Percentiles rank a stretch among this genome's conserved stretches.
These are phyloP conservation scores for Corymbia calophylla DNA, from an alignment of 441 rosid genomes.

Conservation along the genomic window DNA sequence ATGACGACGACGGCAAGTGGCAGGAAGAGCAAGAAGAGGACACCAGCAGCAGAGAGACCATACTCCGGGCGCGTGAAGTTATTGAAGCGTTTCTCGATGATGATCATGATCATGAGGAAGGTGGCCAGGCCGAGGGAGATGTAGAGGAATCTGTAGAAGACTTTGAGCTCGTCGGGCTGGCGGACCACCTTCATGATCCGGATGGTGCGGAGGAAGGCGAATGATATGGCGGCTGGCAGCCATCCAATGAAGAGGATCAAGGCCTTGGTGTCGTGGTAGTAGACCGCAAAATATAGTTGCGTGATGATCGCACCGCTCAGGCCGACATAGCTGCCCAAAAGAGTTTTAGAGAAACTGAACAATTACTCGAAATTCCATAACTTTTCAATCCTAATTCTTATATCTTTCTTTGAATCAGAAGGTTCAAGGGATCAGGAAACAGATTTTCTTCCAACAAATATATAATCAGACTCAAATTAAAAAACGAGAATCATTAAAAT, in stretches of 20 bases:
- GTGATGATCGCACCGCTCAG: conserved; percentile 13
- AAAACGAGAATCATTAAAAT: background rate
- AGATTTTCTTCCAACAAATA: background rate
- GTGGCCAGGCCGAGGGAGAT: conserved; percentile 5
- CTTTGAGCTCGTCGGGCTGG: conserved; percentile 6
- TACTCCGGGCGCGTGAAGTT: conserved; percentile 3
- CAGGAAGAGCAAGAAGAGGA: conserved; percentile 11
- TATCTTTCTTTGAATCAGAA: background rate
- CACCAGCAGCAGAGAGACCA: background rate
- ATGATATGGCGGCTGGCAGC: conserved; percentile 6
- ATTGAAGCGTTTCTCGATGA: background rate
- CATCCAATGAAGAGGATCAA: conserved; percentile 8
- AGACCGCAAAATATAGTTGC: conserved; percentile 1
- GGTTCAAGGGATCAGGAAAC: background rate
- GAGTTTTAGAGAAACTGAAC: background rate
- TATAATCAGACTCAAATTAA: background rate
- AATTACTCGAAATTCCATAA: background rate
- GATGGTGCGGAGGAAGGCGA: conserved; percentile 3
- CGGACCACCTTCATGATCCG: conserved; percentile 6
- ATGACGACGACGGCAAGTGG: background rate
- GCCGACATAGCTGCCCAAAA: background rate
- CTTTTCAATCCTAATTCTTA: background rate
- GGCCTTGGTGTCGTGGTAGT: background rate
- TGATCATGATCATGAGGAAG: conserved; percentile 13
- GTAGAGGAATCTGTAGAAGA: conserved; percentile 9